These are phyloP conservation scores for Cantharellus cinnabarinus DNA, from an alignment of 768 basidiomycete genomes.

Conservation along the genomic window DNA sequence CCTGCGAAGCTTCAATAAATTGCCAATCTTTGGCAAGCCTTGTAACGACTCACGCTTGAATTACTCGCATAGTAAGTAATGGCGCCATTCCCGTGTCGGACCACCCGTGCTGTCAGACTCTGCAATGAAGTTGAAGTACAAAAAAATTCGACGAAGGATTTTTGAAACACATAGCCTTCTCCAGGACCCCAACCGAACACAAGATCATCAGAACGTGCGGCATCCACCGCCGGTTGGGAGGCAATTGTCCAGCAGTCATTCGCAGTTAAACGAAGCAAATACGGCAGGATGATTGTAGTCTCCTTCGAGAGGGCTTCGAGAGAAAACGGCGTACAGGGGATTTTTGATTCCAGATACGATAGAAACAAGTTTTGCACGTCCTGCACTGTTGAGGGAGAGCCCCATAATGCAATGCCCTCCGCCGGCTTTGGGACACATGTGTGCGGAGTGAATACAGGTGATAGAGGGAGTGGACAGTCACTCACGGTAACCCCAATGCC, in stretches of 20 bases:
- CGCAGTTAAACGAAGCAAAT: slow-evolving; percentile 56
- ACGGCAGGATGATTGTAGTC: slow-evolving; percentile 56
- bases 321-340: slow-evolving; percentile 75
- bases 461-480: background rate
- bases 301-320: slow-evolving; percentile 62
- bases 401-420: slow-evolving; percentile 54
- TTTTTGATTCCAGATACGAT: slow-evolving; percentile 52
- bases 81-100: slow-evolving; percentile 34
- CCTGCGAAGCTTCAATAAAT: slow-evolving; percentile 23
- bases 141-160: slow-evolving; percentile 95
- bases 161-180: slow-evolving; percentile 91
- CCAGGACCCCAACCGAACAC: slow-evolving; percentile 86
- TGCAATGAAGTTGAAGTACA: slow-evolving; percentile 39
- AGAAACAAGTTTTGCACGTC: slow-evolving; percentile 70
- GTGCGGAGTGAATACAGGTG: background rate
- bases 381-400: slow-evolving; percentile 36
- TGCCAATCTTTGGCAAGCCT: background rate
- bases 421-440: slow-evolving; percentile 24
- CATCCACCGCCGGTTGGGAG: slow-evolving; percentile 87
- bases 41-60: slow-evolving; percentile 29
- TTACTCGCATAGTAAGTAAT: slow-evolving; percentile 82
- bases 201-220: slow-evolving; percentile 47
- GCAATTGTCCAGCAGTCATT: slow-evolving; percentile 91
- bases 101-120: slow-evolving; percentile 35
- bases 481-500: slow-evolving; percentile 39